Evolutionary conservation across 1,284 basidiomycete genomes (phyloP).

Genomic region (Phlebopus sp.): DNA sequence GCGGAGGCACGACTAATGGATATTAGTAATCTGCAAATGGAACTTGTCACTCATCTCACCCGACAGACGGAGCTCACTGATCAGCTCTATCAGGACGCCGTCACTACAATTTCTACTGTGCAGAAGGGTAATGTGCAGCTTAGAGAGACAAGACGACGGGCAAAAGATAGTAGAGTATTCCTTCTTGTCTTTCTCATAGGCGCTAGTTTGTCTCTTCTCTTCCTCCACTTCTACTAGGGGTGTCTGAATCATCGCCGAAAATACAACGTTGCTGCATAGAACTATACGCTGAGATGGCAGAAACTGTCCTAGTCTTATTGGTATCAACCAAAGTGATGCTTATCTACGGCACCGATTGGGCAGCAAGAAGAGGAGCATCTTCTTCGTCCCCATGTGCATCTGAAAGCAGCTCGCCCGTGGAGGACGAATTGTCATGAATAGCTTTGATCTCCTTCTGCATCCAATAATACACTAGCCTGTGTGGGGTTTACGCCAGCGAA

Average conservation of each 20-base stretch:
- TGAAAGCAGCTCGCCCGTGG: slow-evolving; percentile 53
- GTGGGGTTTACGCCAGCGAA: slow-evolving; percentile 9
- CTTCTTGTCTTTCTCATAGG: slow-evolving; percentile 85
- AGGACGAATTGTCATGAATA: slow-evolving; percentile 47
- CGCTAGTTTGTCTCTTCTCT: slow-evolving; percentile 81
- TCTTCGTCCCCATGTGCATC: slow-evolving; percentile 68
- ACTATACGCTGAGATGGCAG: neutral
- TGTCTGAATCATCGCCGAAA: slow-evolving; percentile 1
- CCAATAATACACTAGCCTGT: slow-evolving; percentile 61
- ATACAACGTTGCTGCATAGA: slow-evolving; percentile 1
- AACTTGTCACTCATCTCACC: slow-evolving; percentile 82
- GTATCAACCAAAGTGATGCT: neutral
- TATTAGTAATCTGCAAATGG: slow-evolving; percentile 87
- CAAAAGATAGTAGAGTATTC: slow-evolving; percentile 79
- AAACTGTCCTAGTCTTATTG: too few relatives aligned
- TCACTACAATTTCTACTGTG: slow-evolving; percentile 78
- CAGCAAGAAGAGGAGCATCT: slow-evolving; percentile 55
- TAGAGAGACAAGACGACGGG: slow-evolving; percentile 76
- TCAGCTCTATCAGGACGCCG: slow-evolving; percentile 85
- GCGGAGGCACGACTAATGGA: slow-evolving; percentile 87
- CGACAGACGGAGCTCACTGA: slow-evolving; percentile 88
- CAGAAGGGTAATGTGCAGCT: slow-evolving; percentile 87
- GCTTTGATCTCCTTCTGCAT: slow-evolving; percentile 60
- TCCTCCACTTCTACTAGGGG: slow-evolving; percentile 77
- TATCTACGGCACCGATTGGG: slow-evolving; percentile 2